Conservation (phyloP, 2,329 filamentous ascomycete species). For the Malbranchea cinnamomea region DNA sequence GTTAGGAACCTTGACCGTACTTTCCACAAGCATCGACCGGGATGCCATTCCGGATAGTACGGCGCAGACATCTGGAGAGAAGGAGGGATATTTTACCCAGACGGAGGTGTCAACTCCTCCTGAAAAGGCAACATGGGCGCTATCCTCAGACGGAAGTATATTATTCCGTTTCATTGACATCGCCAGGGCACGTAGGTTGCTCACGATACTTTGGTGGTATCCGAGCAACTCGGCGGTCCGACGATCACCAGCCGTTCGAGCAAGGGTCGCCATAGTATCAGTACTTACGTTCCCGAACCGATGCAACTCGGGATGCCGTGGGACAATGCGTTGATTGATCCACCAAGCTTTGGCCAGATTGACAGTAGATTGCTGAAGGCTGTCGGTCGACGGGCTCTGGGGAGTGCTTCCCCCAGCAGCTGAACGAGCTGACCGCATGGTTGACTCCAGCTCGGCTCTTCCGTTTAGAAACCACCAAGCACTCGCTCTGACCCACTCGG, state of each 20-base stretch:
- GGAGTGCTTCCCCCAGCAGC: constrained; percentile 36
- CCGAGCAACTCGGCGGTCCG: constrained; percentile 33
- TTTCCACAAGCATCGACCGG: constrained; percentile 31
- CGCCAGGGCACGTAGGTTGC: constrained; percentile 56
- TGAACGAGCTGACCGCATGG: constrained; percentile 50
- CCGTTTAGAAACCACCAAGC: constrained; percentile 87
- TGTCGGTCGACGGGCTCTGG: constrained; percentile 30
- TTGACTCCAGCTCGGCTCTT: constrained; percentile 56
- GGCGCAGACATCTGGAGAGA: constrained; percentile 56
- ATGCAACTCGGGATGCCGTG: constrained; percentile 24
- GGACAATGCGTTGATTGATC: constrained; percentile 41
- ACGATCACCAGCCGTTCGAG: constrained; percentile 30
- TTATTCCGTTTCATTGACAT: constrained; percentile 75
- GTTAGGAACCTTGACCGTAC: constrained; percentile 21
- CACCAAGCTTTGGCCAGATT: constrained; percentile 77
- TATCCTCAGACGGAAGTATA: constrained; percentile 51
- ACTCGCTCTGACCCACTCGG: constrained; percentile 55
- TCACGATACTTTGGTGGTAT: constrained; percentile 40
- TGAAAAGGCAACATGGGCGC: constrained; percentile 50
- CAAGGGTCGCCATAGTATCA: constrained; percentile 26
- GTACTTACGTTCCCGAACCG: constrained; percentile 25
- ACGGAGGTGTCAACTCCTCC: constrained; percentile 67
- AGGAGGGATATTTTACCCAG: constrained; percentile 63
- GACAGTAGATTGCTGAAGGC: constrained; percentile 59
- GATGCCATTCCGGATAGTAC: constrained; percentile 48